Conservation (phyloP, 202 grass and related monocot genomes). For the Panicum virgatum region DNA sequence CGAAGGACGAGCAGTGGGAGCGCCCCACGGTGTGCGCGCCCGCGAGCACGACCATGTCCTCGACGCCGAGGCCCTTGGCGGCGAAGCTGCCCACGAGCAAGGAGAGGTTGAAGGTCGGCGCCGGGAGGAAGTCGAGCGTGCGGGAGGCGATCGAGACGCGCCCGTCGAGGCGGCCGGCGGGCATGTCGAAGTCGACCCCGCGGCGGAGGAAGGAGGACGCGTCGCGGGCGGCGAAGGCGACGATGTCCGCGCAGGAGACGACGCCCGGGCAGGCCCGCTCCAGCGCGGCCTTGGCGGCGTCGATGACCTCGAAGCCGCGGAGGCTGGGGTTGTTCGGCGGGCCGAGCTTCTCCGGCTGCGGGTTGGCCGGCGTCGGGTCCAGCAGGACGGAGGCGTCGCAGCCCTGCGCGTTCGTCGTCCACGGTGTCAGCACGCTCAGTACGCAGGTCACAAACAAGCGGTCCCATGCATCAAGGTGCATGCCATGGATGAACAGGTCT, state of each 20-base stretch:
- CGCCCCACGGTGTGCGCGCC: slow-evolving; percentile 43
- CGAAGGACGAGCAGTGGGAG: slow-evolving; percentile 41
- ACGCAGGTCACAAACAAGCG: too few species aligned
- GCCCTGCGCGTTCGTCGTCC: neutral
- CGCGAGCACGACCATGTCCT: slow-evolving; percentile 54
- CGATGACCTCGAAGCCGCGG: slow-evolving; percentile 51
- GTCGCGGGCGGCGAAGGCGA: slow-evolving; percentile 42
- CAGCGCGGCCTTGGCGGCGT: slow-evolving; percentile 36
- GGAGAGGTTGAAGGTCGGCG: slow-evolving; percentile 17
- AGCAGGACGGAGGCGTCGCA: slow-evolving; percentile 53
- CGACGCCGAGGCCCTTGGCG: slow-evolving; percentile 33
- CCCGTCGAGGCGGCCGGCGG: slow-evolving; percentile 44
- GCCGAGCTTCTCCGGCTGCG: slow-evolving; percentile 42
- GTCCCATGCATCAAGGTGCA: too few species aligned
- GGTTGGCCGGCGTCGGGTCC: slow-evolving; percentile 40
- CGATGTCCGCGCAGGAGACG: slow-evolving; percentile 56
- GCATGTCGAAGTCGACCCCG: slow-evolving; percentile 19
- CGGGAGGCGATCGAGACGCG: neutral
- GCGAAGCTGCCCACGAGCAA: slow-evolving; percentile 43
- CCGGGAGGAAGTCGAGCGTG: slow-evolving; percentile 30
- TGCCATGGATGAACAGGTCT: too few species aligned
- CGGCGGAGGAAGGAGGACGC: slow-evolving; percentile 26
- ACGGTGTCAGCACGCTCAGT: too few species aligned
- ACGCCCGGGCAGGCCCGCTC: slow-evolving; percentile 27
- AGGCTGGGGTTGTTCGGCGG: slow-evolving; percentile 40